Evolutionary conservation across 495 filamentous ascomycete species (phyloP).

Genomic region (Penicillium lividum): DNA sequence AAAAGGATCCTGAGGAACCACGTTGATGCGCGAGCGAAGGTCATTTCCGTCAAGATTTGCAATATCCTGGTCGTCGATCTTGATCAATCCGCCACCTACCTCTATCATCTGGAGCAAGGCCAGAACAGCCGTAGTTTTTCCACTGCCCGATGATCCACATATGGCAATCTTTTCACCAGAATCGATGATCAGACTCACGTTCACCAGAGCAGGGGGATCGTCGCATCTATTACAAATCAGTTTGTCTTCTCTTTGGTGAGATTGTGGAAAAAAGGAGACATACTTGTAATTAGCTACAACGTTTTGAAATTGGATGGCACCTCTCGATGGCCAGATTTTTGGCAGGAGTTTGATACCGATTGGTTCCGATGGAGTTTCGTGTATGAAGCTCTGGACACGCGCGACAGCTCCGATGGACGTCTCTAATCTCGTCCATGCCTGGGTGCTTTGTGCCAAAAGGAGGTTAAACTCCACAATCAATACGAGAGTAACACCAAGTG

Average conservation of each 20-base stretch:
- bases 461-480: slow-evolving; percentile 53
- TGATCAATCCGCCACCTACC: slow-evolving; percentile 22
- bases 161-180: slow-evolving; percentile 32
- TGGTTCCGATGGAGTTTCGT: slow-evolving; percentile 5
- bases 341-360: background rate
- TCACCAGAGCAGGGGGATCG: slow-evolving; percentile 16
- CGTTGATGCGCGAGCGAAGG: slow-evolving; percentile 33
- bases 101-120: slow-evolving; percentile 31
- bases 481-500: slow-evolving; percentile 62
- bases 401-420: slow-evolving; percentile 55
- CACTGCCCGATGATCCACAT: slow-evolving; percentile 33
- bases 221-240: too few relatives aligned
- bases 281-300: background rate
- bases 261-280: background rate
- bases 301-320: background rate
- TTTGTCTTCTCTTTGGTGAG: too few relatives aligned
- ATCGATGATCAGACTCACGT: slow-evolving; percentile 24
- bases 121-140: slow-evolving; percentile 41
- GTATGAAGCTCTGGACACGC: slow-evolving; percentile 37
- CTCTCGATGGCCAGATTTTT: background rate
- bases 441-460: background rate
- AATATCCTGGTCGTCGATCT: slow-evolving; percentile 36
- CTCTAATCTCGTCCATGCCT: slow-evolving; percentile 52
- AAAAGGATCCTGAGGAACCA: slow-evolving; percentile 50
- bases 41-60: slow-evolving; percentile 30